Conservation (phyloP, 768 basidiomycete species). For the Stropharia rugosoannulata region DNA sequence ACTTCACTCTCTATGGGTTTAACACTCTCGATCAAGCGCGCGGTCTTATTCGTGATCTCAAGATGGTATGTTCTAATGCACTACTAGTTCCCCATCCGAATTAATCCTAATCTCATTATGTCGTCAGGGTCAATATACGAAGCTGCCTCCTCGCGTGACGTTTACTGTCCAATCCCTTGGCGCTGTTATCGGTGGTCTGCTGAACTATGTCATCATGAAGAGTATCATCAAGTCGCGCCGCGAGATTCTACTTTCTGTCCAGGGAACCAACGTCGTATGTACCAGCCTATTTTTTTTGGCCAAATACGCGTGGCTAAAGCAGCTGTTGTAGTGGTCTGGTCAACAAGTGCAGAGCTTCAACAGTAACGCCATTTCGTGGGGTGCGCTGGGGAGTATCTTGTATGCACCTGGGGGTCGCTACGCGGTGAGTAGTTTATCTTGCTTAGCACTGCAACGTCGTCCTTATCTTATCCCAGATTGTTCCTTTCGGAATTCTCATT, state of each 20-base stretch:
- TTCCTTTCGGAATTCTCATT: slow-evolving; percentile 44
- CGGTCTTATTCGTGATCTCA: slow-evolving; percentile 56
- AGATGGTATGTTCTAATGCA: slow-evolving; percentile 37
- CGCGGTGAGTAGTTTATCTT: slow-evolving; percentile 15
- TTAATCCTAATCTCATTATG: neutral
- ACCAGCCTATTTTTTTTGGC: slow-evolving; percentile 1
- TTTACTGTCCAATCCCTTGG: slow-evolving; percentile 60
- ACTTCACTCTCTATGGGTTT: slow-evolving; percentile 41
- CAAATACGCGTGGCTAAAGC: neutral
- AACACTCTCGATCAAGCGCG: slow-evolving; percentile 48
- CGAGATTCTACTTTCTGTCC: slow-evolving; percentile 45
- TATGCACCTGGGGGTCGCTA: slow-evolving; percentile 48
- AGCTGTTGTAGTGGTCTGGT: slow-evolving; percentile 42
- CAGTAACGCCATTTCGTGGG: slow-evolving; percentile 57
- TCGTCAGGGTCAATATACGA: slow-evolving; percentile 41
- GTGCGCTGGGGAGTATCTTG: slow-evolving; percentile 48
- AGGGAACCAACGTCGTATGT: slow-evolving; percentile 52
- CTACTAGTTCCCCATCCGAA: slow-evolving; percentile 13
- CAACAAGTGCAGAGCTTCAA: slow-evolving; percentile 42
- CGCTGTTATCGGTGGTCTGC: slow-evolving; percentile 44
- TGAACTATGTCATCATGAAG: slow-evolving; percentile 57
- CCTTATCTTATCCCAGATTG: slow-evolving; percentile 21
- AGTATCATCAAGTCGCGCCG: slow-evolving; percentile 48
- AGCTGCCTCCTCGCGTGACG: slow-evolving; percentile 63
- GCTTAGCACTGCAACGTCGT: neutral